phyloP scores from a whole-genome alignment of 2,329 filamentous ascomycete genomes.

The Scolecobasidium constrictum region DNA sequence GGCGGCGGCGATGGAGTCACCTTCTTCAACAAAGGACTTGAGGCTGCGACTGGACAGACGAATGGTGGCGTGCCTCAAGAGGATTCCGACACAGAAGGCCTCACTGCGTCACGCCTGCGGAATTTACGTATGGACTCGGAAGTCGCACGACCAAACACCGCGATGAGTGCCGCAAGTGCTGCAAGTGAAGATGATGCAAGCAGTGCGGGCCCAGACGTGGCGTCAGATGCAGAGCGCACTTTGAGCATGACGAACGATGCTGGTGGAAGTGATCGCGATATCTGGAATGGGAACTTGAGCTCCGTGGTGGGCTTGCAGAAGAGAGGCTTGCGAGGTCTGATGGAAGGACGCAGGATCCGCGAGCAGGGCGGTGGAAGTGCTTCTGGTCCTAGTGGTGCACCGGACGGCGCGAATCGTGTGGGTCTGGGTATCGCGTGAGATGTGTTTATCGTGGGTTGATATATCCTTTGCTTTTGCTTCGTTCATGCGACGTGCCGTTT shows the following conservation, averaged over 20 bases:
- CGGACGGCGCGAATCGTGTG: slow-evolving; percentile 13
- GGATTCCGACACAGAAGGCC: slow-evolving; percentile 12
- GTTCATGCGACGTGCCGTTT: too few species aligned
- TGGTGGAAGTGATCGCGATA: slow-evolving; percentile 20
- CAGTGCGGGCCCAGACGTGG: slow-evolving; percentile 18
- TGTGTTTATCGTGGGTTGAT: too few species aligned
- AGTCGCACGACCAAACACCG: slow-evolving; percentile 18
- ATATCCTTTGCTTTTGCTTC: too few species aligned
- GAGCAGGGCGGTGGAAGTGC: slow-evolving; percentile 41
- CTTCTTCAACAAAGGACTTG: slow-evolving; percentile 33
- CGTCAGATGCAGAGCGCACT: slow-evolving; percentile 17
- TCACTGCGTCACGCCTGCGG: slow-evolving; percentile 15
- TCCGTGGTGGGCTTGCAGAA: slow-evolving; percentile 95
- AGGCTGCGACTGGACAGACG: slow-evolving; percentile 17
- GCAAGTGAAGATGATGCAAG: slow-evolving; percentile 19
- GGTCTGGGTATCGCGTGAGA: slow-evolving; percentile 23
- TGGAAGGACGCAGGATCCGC: slow-evolving; percentile 83
- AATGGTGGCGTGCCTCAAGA: slow-evolving; percentile 16
- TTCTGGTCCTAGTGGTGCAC: slow-evolving; percentile 8
- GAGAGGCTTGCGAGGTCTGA: slow-evolving; percentile 76
- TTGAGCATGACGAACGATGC: slow-evolving; percentile 19
- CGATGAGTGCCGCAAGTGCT: slow-evolving; percentile 2
- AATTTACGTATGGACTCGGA: slow-evolving; percentile 41
- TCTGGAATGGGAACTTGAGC: slow-evolving; percentile 74
- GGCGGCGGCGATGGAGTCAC: slow-evolving; percentile 80